Base-by-base conservation (phyloP, 345 rosid genomes). In the Reutealis trisperma region DNA sequence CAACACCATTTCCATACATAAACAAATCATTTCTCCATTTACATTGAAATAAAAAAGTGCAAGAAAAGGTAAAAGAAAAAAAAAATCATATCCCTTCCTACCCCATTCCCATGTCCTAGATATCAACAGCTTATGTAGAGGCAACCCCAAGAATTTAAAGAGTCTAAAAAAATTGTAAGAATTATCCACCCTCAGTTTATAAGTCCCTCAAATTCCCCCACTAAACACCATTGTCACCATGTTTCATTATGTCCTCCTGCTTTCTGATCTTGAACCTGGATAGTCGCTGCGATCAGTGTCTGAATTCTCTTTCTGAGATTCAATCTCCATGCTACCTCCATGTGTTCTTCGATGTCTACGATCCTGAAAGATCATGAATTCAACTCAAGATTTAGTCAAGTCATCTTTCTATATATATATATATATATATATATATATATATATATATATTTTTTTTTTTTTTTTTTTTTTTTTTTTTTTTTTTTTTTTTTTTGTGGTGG, bases 261-360 rank as follows among this genome's bases (percentile, higher is more conserved):
- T 89, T 79, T 89, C 93, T 66, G 89, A 86, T 79, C 93, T 89
- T 71, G 95, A 88, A 69, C 89, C 86, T 0, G 88, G 83, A 83
- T 86, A 67, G 73, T 94, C 91, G 13, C 90, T 85, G 44, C 45
- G 70, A 30, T 94, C 97, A 0, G 97, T 92, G 79, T 95, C 99
- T 1, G 96, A 93, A 45, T 80, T 89, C 25, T 93, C 96, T 82
- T 71, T 88, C 57, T 87, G 93, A 49, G 89, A 86, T n/a, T 90
- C 92, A 22, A 88, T 79, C 64, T 95, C 99, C 85, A 86, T 78
- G 82, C 93, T 90, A 24, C 83, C 88, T 14, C 92, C 97, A 1
- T 83, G 88, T 0, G 85, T 87, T 85, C 92, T 84, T 58, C 90
- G 77, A 63, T 87, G 96, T 79, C 99, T 90, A 30, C 97, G 88